Evolutionary conservation across 768 basidiomycete genomes (phyloP), one percentile per base, ranked within the genome.

Genomic region (Macrolepiota dolichaula): DNA sequence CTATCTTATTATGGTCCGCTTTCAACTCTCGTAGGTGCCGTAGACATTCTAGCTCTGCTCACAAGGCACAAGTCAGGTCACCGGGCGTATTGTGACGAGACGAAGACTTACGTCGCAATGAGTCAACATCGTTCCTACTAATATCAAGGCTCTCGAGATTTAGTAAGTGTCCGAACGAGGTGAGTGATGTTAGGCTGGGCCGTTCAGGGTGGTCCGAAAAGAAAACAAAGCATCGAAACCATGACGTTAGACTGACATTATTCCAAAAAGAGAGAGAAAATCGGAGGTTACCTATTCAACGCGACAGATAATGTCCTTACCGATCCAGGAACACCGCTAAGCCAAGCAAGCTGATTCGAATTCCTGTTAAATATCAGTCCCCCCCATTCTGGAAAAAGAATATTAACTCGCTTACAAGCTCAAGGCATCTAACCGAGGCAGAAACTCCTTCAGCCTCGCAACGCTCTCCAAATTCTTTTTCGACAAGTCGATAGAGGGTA

Each of bases 81-180:
- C 17, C 1, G 42, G 35, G 29, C 59, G 38, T 27, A 42, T 42
- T 42, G 7, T 40, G 62, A 62, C 64, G 58, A 57, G 60, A 64
- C 55, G 57, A 53, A 49, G 56, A 87, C 92, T 76, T 73, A 96
- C 93, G 93, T 52, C 80, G 83, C 59, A 98, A 78, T 7, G 92
- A 92, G 63, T 96, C 94, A 55, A 98, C 81, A 64, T 92, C 84
- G 73, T 98, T 98, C 68, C 85, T 73, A 72, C 93, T 94, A 63
- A 99, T 86, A 76, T 99, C 94, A 69, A 99, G 81, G 68, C 83
- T 85, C 74, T 95, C 93, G 44, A 99, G 81, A 70, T 92, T 91
- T 37, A 81, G 77, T 68, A 99, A 79, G 73, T 98, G 94, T 70
- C 82, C 81, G 74, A 93, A 96, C 25, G 95, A 94, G 36, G 94